Evolutionary conservation across 495 filamentous ascomycete species (phyloP).

Genomic region (Penicillium coprophilum): DNA sequence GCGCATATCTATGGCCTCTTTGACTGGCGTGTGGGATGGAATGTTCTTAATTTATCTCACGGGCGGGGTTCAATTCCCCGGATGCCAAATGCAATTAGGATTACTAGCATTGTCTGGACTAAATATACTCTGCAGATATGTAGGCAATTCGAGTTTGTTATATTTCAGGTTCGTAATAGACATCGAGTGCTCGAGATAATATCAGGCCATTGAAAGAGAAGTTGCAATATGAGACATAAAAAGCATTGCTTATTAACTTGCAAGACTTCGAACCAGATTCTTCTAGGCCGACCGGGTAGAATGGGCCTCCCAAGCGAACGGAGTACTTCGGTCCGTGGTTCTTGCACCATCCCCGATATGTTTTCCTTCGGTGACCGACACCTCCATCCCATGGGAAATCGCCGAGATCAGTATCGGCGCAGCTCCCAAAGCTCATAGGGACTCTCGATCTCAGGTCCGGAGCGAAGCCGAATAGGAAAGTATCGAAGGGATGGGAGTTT

Average conservation of each 20-base stretch:
- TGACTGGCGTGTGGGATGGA: not conserved
- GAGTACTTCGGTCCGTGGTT: not conserved
- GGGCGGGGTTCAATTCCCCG: not conserved
- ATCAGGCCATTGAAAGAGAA: too few species aligned
- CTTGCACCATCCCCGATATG: not conserved
- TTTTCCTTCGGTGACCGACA: too few species aligned
- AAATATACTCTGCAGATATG: too few species aligned
- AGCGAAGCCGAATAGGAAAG: not conserved
- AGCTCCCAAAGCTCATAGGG: constrained; percentile 2
- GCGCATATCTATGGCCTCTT: not conserved
- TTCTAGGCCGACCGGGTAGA: not conserved
- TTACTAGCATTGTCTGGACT: not conserved
- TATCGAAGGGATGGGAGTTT: not conserved
- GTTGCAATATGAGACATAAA: too few species aligned
- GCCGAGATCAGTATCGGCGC: constrained; percentile 18
- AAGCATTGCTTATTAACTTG: too few species aligned
- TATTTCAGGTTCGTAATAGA: too few species aligned
- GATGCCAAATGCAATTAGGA: not conserved
- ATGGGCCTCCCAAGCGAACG: not conserved
- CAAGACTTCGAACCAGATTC: too few species aligned
- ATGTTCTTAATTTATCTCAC: not conserved
- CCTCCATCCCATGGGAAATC: not conserved
- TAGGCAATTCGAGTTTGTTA: too few species aligned
- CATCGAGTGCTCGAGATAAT: too few species aligned
- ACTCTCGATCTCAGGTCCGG: not conserved